Evolutionary conservation across 352 stramenopile genomes (phyloP).

Genomic region (Peronospora belbahrii): DNA sequence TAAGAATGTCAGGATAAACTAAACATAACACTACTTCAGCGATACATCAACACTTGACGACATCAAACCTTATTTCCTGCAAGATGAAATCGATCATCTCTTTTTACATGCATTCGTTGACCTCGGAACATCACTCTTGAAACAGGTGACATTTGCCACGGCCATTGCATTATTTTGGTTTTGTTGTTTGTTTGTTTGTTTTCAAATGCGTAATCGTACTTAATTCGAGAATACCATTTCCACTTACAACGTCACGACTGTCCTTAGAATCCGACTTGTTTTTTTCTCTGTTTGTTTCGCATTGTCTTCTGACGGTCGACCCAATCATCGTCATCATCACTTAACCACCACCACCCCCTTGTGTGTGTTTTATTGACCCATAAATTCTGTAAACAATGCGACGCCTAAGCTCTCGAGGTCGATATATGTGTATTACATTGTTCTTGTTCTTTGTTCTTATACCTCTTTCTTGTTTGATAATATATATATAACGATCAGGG

Average conservation of each 20-base stretch:
- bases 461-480: not conserved
- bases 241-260: slow-evolving; percentile 14
- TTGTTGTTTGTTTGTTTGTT: too few relatives aligned
- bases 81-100: slow-evolving; percentile 74
- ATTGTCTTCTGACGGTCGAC: slow-evolving; percentile 10
- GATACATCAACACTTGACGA: too few relatives aligned
- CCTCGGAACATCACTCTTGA: slow-evolving; percentile 57
- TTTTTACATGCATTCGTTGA: slow-evolving; percentile 73
- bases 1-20: too few relatives aligned
- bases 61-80: slow-evolving; percentile 78
- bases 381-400: slow-evolving; percentile 27
- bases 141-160: slow-evolving; percentile 38
- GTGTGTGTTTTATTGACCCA: too few relatives aligned
- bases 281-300: not conserved
- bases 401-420: slow-evolving; percentile 48
- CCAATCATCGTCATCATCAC: not conserved
- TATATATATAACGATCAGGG: slow-evolving; percentile 3
- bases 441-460: not conserved
- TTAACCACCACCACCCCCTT: too few relatives aligned
- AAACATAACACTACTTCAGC: too few relatives aligned
- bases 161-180: slow-evolving; percentile 4
- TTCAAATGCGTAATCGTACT: slow-evolving; percentile 30
- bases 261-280: too few relatives aligned
- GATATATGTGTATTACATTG: slow-evolving; percentile 13
- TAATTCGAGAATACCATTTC: slow-evolving; percentile 1